Base-by-base conservation (phyloP, 2,329 filamentous ascomycete species). In the Pyrenophora teres region DNA sequence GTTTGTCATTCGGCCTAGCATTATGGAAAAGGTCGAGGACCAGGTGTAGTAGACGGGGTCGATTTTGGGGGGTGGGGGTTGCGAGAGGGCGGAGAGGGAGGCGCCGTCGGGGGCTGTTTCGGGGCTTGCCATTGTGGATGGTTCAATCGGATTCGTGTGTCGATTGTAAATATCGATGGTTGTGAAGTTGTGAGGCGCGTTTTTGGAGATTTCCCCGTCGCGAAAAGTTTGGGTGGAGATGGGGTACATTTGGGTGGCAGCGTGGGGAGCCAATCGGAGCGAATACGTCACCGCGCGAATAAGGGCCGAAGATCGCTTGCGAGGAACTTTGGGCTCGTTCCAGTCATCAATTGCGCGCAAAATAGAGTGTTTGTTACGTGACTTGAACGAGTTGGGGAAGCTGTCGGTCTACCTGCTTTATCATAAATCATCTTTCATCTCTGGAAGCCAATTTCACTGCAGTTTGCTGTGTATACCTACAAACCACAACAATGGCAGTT, bases 11-110 rank as follows among this genome's bases (percentile, higher is more conserved):
- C 82, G 80, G 49, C 89, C 88, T 13, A 88, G 85, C 42, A 96
- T 79, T 75, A 92, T 88, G 64, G 84, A 84, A 81, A 95, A 97
- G 79, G 92, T 88, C 78, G 89, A 96, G 71, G 88, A 83, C 88
- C 90, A 96, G 53, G 72, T 80, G 69, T 80, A 80, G 70, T 75
- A 79, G 50, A 73, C 53, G 2, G 66, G 65, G 51, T 73, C 71
- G 33, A 72, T 59, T 21, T 70, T 65, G 15, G 59, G 50, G 10
- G 63, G 51, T 19, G 52, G 59, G 8, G 61, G 59, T 32, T 56
- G 46, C 7, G 56, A 44, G 40, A 63, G 59, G 18, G 62, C 61
- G 32, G 60, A 54, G 40, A 64, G 45, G 18, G 65, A 63, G 36
- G 62, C 63, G 54, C 68, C 67, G 16, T 69, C 64, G 46, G 70